phyloP scores from a whole-genome alignment of 1,284 basidiomycete species.

The Cutaneotrichosporon cutaneum region DNA sequence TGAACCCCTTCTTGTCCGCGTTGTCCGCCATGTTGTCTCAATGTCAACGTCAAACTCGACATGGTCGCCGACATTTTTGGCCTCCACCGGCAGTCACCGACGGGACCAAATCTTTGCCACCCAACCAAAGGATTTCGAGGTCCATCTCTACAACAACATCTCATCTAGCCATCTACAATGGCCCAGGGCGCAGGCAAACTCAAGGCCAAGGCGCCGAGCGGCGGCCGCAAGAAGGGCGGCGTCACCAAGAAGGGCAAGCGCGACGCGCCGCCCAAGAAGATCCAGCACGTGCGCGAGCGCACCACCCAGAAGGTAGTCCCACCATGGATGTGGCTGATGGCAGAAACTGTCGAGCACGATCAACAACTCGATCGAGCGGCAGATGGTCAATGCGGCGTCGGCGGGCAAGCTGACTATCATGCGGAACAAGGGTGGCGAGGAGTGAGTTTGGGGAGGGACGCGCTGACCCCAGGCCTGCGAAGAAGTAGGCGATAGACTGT shows the following conservation, averaged over 20 bases:
- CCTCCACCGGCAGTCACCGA: conserved; percentile 5
- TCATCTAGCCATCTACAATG: conserved; percentile 27
- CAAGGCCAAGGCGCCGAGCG: conserved; percentile 35
- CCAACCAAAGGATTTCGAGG: conserved; percentile 10
- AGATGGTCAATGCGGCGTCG: conserved; percentile 83
- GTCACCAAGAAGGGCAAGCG: conserved; percentile 43
- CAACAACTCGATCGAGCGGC: conserved; percentile 80
- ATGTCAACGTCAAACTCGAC: no score
- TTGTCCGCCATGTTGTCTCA: conserved; percentile 6
- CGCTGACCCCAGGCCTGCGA: not conserved
- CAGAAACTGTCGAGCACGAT: conserved; percentile 83
- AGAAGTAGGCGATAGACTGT: conserved; percentile 3
- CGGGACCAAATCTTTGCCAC: conserved; percentile 23
- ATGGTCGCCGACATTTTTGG: not conserved
- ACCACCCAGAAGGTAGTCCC: conserved; percentile 44
- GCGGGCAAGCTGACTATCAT: conserved; percentile 78
- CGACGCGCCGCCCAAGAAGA: conserved; percentile 46
- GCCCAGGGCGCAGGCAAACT: conserved; percentile 48
- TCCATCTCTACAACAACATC: not conserved
- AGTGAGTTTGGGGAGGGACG: not conserved
- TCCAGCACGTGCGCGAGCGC: conserved; percentile 35
- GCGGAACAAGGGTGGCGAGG: conserved; percentile 54
- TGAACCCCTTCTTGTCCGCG: conserved; percentile 31
- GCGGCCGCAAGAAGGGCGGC: conserved; percentile 45
- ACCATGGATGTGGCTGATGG: no score